Conservation (phyloP, 2,329 filamentous ascomycete genomes). For the Aaosphaeria arxii region DNA sequence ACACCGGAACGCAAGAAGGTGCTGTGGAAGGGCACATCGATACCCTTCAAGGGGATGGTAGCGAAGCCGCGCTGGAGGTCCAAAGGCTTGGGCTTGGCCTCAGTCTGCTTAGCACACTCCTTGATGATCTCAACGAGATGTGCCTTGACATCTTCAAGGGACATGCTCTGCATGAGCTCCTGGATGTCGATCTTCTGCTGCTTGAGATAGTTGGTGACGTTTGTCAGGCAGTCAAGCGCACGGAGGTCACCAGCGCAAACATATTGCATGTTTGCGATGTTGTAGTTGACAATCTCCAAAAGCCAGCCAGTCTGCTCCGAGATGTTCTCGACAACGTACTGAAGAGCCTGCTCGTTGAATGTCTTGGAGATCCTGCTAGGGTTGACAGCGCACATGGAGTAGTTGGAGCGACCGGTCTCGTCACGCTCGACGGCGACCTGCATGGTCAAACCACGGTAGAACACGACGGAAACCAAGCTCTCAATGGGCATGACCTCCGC, state of each 20-base stretch:
- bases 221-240: constrained; percentile 64
- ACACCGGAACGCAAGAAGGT: constrained; percentile 97
- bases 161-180: constrained; percentile 79
- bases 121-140: constrained; percentile 89
- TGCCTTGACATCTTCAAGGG: constrained; percentile 85
- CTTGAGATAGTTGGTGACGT: constrained; percentile 93
- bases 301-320: constrained; percentile 92
- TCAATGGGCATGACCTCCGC: constrained; percentile 99
- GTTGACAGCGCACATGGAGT: constrained; percentile 99
- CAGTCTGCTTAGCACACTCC: constrained; percentile 80
- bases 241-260: constrained; percentile 66
- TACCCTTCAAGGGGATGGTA: constrained; percentile 93
- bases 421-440: constrained; percentile 98
- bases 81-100: constrained; percentile 82
- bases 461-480: constrained; percentile 94
- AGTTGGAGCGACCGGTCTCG: constrained; percentile 88
- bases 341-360: constrained; percentile 95
- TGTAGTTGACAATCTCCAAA: constrained; percentile 97
- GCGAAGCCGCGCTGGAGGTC: constrained; percentile 93
- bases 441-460: constrained; percentile 99
- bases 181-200: constrained; percentile 97
- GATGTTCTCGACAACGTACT: constrained; percentile 96
- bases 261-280: constrained; percentile 69
- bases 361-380: constrained; percentile 97
- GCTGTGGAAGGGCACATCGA: constrained; percentile 98